Percentiles rank a stretch among this genome's conserved stretches.
phyloP scores from a whole-genome alignment of 257 asterid species.

The Rehmannia glutinosa region DNA sequence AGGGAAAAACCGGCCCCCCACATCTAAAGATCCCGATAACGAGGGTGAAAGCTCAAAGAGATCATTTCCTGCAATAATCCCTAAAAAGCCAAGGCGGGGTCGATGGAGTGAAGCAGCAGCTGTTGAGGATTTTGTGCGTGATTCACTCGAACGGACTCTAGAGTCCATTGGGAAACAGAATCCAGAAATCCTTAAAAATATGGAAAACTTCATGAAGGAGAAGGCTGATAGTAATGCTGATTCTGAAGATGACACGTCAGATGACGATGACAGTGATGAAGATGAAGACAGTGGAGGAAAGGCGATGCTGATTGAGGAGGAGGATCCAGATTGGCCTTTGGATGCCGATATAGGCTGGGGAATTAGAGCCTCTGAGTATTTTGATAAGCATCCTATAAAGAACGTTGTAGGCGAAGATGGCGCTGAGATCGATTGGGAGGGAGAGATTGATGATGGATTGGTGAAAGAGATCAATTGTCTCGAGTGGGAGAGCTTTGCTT shows the following conservation, averaged over 20 bases:
- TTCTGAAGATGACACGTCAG: slow-evolving; percentile 29
- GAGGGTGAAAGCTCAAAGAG: slow-evolving; percentile 30
- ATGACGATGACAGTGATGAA: slow-evolving; percentile 40
- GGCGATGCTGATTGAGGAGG: slow-evolving; percentile 68
- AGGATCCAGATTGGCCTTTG: slow-evolving; percentile 90
- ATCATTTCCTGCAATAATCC: slow-evolving; percentile 48
- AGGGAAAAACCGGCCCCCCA: slow-evolving; percentile 15
- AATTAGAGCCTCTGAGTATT: slow-evolving; percentile 88
- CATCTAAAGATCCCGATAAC: slow-evolving; percentile 23
- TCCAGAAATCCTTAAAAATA: slow-evolving; percentile 52
- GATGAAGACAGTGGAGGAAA: slow-evolving; percentile 27
- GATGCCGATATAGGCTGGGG: slow-evolving; percentile 99
- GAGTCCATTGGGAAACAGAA: slow-evolving; percentile 63
- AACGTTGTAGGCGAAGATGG: slow-evolving; percentile 82
- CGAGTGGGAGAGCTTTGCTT: slow-evolving; percentile 98
- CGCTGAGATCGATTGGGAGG: slow-evolving; percentile 82
- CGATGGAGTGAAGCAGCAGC: slow-evolving; percentile 90
- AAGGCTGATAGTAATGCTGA: slow-evolving; percentile 27
- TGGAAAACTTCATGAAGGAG: slow-evolving; percentile 62
- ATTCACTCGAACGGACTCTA: slow-evolving; percentile 52
- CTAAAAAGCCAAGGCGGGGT: slow-evolving; percentile 80
- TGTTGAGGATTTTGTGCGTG: slow-evolving; percentile 83
- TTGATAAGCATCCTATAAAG: slow-evolving; percentile 73
- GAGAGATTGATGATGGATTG: slow-evolving; percentile 75
- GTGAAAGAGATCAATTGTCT: slow-evolving; percentile 90